Evolutionary conservation across 169 alveolate genomes (phyloP).

Genomic region (Eimeria necatrix): DNA sequence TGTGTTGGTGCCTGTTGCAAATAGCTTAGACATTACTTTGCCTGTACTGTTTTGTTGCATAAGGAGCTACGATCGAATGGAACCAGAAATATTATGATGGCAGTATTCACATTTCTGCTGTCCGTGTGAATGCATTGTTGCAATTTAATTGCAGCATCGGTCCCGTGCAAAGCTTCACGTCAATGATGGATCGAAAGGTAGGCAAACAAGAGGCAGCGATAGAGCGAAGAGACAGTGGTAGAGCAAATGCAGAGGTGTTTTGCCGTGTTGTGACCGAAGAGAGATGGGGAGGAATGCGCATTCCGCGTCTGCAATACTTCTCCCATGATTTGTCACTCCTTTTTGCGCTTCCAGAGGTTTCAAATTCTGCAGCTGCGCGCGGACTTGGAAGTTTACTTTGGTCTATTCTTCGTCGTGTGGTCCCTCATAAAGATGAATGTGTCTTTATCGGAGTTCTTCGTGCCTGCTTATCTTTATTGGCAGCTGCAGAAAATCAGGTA

Average conservation of each 20-base stretch:
- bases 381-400: slow-evolving; percentile 59
- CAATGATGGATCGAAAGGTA: neutral
- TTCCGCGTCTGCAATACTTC: no score
- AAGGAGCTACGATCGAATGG: no score
- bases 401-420: slow-evolving; percentile 18
- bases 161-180: neutral
- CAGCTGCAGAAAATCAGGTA: slow-evolving; percentile 47
- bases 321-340: neutral
- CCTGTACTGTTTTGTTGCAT: no score
- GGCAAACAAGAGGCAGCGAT: neutral
- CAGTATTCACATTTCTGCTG: no score
- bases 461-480: slow-evolving; percentile 48
- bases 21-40: no score
- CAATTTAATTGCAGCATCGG: neutral
- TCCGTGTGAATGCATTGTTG: no score
- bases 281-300: no score
- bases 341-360: neutral
- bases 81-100: no score
- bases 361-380: slow-evolving; percentile 52
- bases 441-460: slow-evolving; percentile 5
- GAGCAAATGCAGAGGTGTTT: no score
- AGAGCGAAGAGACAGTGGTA: neutral
- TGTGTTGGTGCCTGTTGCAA: no score
- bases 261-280: no score
- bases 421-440: slow-evolving; percentile 1